Evolutionary conservation across 441 rosid species (phyloP).

Genomic region (Dalechampia spathulata): DNA sequence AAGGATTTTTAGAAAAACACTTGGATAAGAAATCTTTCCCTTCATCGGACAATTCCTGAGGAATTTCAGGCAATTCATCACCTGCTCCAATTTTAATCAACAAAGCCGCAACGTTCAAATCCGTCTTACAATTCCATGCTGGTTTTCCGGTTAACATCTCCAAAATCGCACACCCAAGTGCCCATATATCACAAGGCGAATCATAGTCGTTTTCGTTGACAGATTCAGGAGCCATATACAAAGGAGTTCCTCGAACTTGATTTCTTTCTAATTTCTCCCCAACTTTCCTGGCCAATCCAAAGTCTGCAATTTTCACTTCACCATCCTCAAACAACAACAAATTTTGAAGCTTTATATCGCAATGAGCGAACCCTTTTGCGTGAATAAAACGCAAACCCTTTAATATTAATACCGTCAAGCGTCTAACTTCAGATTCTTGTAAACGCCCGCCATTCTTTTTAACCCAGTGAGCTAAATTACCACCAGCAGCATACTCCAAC

Average conservation of each 20-base stretch:
- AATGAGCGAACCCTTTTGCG: slow-evolving; percentile 63
- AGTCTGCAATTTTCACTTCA: slow-evolving; percentile 67
- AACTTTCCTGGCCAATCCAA: slow-evolving; percentile 55
- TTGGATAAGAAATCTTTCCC: slow-evolving; percentile 63
- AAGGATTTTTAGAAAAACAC: slow-evolving; percentile 60
- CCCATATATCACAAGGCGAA: slow-evolving; percentile 75
- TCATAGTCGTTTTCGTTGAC: slow-evolving; percentile 57
- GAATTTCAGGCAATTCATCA: slow-evolving; percentile 52
- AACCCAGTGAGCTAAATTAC: slow-evolving; percentile 50
- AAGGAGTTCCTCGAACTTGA: slow-evolving; percentile 72
- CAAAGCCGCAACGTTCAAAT: slow-evolving; percentile 32
- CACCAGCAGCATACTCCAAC: slow-evolving; percentile 68
- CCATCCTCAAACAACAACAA: slow-evolving; percentile 46
- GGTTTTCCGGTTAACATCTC: slow-evolving; percentile 78
- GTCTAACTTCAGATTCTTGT: slow-evolving; percentile 36
- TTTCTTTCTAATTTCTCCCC: slow-evolving; percentile 24
- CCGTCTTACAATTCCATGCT: slow-evolving; percentile 41
- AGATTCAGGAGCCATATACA: slow-evolving; percentile 84
- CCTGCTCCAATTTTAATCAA: slow-evolving; percentile 58
- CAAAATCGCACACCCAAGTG: slow-evolving; percentile 64
- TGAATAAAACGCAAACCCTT: slow-evolving; percentile 59
- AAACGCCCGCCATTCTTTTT: slow-evolving; percentile 42
- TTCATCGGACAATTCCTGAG: slow-evolving; percentile 42
- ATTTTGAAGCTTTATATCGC: slow-evolving; percentile 75
- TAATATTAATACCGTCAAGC: slow-evolving; percentile 44